Percentiles rank a stretch among this genome's conserved stretches.
phyloP scores from a whole-genome alignment of 208 protist species.

The Trypanosoma cruzi region DNA sequence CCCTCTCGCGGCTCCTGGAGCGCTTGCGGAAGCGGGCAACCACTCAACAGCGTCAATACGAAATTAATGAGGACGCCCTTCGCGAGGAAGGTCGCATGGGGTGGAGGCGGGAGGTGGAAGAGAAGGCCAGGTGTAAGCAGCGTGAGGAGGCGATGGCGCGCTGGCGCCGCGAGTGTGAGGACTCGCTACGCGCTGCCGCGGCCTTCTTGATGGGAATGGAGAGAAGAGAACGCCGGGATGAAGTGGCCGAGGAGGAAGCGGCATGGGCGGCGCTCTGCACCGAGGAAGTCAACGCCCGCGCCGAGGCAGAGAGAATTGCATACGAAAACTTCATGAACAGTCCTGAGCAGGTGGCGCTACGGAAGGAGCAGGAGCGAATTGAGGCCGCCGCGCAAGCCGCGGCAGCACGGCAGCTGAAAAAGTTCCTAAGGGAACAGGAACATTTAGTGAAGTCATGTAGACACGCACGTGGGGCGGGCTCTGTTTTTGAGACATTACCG shows the following conservation, averaged over 20 bases:
- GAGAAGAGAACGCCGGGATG: slow-evolving; percentile 34
- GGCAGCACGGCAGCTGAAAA: slow-evolving; percentile 34
- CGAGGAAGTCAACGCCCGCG: slow-evolving; percentile 31
- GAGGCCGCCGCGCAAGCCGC: slow-evolving; percentile 31
- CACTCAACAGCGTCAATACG: slow-evolving; percentile 8
- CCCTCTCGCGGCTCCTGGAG: slow-evolving; percentile 15
- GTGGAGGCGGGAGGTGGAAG: slow-evolving; percentile 46
- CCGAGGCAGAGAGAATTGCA: slow-evolving; percentile 54
- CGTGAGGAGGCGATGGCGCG: slow-evolving; percentile 8
- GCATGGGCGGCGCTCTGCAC: slow-evolving; percentile 24
- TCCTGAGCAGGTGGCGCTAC: slow-evolving; percentile 75
- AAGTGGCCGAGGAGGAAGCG: slow-evolving; percentile 31
- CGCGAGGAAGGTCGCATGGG: slow-evolving; percentile 55
- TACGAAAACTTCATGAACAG: slow-evolving; percentile 72
- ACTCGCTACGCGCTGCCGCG: slow-evolving; percentile 45
- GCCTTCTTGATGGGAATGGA: slow-evolving; percentile 56
- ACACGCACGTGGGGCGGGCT: slow-evolving; percentile 54
- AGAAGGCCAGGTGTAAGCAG: slow-evolving; percentile 10
- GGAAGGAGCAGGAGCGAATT: slow-evolving; percentile 45
- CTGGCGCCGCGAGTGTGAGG: slow-evolving; percentile 19
- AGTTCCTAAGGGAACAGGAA: slow-evolving; percentile 56
- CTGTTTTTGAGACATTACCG: slow-evolving; percentile 54
- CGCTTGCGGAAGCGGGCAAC: slow-evolving; percentile 24
- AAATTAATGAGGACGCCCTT: slow-evolving; percentile 27
- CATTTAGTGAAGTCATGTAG: slow-evolving; percentile 56